A percentile compares a stretch with the other conserved stretches of the same genome.
phyloP scores from a whole-genome alignment of 768 basidiomycete genomes.

The Mycena venus region DNA sequence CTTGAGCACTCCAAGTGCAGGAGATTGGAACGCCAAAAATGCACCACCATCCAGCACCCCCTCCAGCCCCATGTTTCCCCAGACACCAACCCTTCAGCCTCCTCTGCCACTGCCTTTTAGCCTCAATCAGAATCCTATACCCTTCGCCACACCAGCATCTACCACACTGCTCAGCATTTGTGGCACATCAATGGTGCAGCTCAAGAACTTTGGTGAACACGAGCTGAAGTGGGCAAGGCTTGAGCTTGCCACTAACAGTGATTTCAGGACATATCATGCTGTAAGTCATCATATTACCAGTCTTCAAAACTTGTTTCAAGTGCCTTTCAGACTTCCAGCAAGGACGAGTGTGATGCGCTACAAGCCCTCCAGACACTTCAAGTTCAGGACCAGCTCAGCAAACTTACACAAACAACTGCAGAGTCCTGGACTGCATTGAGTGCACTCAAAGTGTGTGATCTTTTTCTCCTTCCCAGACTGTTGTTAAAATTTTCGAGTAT shows the following conservation, averaged over 20 bases:
- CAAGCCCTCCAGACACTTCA: conserved; percentile 5
- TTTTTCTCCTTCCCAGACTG: not conserved
- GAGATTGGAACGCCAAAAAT: not conserved
- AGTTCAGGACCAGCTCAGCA: conserved; percentile 4
- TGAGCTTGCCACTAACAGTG: not conserved
- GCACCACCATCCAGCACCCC: not conserved
- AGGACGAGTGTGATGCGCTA: conserved; percentile 4
- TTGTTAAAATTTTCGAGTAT: not conserved
- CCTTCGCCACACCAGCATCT: too few species aligned
- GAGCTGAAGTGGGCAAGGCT: conserved; percentile 9
- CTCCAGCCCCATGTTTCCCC: not conserved
- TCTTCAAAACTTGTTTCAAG: not conserved
- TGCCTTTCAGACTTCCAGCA: not conserved
- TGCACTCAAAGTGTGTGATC: conserved; percentile 5
- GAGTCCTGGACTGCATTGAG: conserved; percentile 6
- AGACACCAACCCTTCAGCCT: not conserved
- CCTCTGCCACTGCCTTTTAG: not conserved
- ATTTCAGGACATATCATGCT: conserved; percentile 4
- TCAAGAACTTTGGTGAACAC: conserved; percentile 15
- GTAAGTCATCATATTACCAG: not conserved
- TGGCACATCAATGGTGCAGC: conserved; percentile 7
- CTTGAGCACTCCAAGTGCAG: not conserved
- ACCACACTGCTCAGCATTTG: conserved; percentile 4
- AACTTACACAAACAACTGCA: not conserved
- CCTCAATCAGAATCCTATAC: not conserved